Conservation (phyloP, 805 yeast species). For the Wickerhamiella musiphila region DNA sequence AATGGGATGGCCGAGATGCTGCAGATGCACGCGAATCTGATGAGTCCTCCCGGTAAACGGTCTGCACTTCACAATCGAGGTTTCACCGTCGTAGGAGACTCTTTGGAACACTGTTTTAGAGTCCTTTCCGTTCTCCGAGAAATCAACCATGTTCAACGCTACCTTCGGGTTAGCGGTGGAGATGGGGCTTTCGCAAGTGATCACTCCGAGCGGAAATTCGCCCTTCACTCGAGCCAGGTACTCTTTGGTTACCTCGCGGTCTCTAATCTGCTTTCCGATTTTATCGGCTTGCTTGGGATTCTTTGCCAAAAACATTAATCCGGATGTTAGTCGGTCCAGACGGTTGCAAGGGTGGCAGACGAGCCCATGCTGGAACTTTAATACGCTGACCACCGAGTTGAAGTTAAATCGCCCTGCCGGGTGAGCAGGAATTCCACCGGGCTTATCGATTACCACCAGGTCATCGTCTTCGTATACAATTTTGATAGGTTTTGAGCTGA, state of each 20-base stretch:
- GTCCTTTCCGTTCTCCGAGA: constrained; percentile 27
- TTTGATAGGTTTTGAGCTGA: constrained; percentile 37
- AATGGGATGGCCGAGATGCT: constrained; percentile 75
- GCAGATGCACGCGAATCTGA: constrained; percentile 86
- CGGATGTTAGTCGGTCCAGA: constrained; percentile 80
- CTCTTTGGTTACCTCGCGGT: constrained; percentile 58
- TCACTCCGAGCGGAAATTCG: constrained; percentile 45
- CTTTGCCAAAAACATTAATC: constrained; percentile 80
- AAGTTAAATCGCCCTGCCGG: constrained; percentile 76
- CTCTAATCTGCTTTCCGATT: constrained; percentile 50
- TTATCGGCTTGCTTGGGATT: constrained; percentile 61
- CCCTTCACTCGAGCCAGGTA: constrained; percentile 83
- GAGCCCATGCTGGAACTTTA: constrained; percentile 51
- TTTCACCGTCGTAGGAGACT: constrained; percentile 47
- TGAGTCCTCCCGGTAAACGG: constrained; percentile 92
- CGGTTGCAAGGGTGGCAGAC: constrained; percentile 77
- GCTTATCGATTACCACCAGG: constrained; percentile 74
- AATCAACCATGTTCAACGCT: constrained; percentile 41
- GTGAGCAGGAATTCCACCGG: constrained; percentile 89
- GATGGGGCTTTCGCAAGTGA: constrained; percentile 50
- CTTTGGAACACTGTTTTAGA: constrained; percentile 58
- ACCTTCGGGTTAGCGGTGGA: constrained; percentile 56
- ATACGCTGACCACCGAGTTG: constrained; percentile 62
- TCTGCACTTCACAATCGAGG: constrained; percentile 61
- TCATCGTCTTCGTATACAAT: constrained; percentile 62